Percentiles rank a stretch among this genome's conserved stretches.
phyloP scores from a whole-genome alignment of 2,329 filamentous ascomycete genomes.

The Fonsecaea erecta region DNA sequence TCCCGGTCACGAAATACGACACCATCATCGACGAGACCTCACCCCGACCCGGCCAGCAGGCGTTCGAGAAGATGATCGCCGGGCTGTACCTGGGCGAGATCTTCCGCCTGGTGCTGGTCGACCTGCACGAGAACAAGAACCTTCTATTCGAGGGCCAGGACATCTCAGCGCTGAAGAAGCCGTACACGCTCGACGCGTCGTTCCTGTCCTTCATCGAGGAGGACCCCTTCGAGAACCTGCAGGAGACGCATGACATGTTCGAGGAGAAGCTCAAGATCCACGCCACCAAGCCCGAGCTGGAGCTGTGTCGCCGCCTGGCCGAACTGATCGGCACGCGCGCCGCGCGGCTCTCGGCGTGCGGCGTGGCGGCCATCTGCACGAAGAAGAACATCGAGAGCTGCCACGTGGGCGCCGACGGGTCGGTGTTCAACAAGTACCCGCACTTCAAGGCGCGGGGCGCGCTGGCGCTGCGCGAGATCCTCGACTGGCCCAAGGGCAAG shows the following conservation, averaged over 20 bases:
- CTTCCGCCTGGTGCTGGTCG: constrained; percentile 84
- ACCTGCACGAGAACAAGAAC: constrained; percentile 78
- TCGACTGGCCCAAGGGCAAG: constrained; percentile 81
- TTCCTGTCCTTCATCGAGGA: constrained; percentile 94
- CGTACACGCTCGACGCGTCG: constrained; percentile 88
- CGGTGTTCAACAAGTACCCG: constrained; percentile 98
- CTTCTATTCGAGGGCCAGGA: constrained; percentile 85
- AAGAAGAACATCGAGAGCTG: constrained; percentile 89
- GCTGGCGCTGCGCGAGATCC: constrained; percentile 86
- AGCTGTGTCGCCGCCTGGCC: constrained; percentile 83
- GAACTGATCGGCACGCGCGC: constrained; percentile 95
- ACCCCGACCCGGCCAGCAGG: constrained; percentile 88
- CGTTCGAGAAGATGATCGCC: constrained; percentile 98
- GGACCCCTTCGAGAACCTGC: constrained; percentile 93
- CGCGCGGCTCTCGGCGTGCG: constrained; percentile 89
- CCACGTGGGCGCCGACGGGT: constrained; percentile 95
- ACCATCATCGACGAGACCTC: constrained; percentile 87
- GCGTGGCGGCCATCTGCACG: constrained; percentile 93
- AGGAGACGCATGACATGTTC: constrained; percentile 85
- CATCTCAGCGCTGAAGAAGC: constrained; percentile 76
- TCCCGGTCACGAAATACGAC: constrained; percentile 85
- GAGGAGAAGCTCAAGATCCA: constrained; percentile 72
- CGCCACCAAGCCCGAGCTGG: constrained; percentile 77
- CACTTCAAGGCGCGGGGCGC: constrained; percentile 95
- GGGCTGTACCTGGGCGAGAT: constrained; percentile 94